Evolutionary conservation across 2,329 filamentous ascomycete genomes (phyloP).

Genomic region (Corinectria fuckeliana): DNA sequence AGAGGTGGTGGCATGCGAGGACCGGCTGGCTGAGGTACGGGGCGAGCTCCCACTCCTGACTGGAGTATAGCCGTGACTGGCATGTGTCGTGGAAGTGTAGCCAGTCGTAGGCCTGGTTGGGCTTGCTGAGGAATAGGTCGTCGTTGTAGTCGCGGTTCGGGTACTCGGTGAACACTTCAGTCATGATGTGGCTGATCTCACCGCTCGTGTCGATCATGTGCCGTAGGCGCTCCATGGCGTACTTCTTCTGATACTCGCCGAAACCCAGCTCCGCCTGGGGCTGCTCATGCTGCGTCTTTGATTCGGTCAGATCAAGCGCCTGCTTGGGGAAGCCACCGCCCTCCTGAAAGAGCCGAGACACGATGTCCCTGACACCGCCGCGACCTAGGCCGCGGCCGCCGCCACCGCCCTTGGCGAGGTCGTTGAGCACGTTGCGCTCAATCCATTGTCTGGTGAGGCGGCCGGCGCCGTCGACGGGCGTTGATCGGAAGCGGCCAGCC

Average conservation of each 20-base stretch:
- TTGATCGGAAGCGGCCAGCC: slow-evolving; percentile 69
- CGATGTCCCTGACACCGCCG: slow-evolving; percentile 76
- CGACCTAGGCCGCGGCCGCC: slow-evolving; percentile 75
- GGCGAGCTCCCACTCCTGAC: slow-evolving; percentile 90
- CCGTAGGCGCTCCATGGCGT: slow-evolving; percentile 72
- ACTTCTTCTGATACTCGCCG: slow-evolving; percentile 73
- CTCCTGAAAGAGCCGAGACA: slow-evolving; percentile 78
- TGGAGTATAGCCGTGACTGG: slow-evolving; percentile 78
- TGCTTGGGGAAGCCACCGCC: slow-evolving; percentile 77
- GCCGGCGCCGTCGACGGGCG: slow-evolving; percentile 46
- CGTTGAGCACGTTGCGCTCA: slow-evolving; percentile 72
- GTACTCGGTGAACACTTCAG: slow-evolving; percentile 86
- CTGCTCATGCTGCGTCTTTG: slow-evolving; percentile 58
- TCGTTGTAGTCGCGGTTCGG: slow-evolving; percentile 91
- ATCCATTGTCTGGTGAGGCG: slow-evolving; percentile 78
- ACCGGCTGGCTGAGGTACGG: slow-evolving; percentile 87
- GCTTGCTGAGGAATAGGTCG: slow-evolving; percentile 88
- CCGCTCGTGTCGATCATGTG: slow-evolving; percentile 82
- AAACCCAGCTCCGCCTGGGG: slow-evolving; percentile 70
- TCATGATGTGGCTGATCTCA: slow-evolving; percentile 78
- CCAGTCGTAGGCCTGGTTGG: slow-evolving; percentile 89
- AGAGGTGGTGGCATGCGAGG: slow-evolving; percentile 89
- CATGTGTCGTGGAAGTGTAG: slow-evolving; percentile 90
- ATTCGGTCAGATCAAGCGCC: slow-evolving; percentile 46
- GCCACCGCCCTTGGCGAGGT: slow-evolving; percentile 73